These are phyloP conservation scores for Fusarium cyanostomum DNA, from an alignment of 2,329 filamentous ascomycete genomes.

Conservation along the genomic window DNA sequence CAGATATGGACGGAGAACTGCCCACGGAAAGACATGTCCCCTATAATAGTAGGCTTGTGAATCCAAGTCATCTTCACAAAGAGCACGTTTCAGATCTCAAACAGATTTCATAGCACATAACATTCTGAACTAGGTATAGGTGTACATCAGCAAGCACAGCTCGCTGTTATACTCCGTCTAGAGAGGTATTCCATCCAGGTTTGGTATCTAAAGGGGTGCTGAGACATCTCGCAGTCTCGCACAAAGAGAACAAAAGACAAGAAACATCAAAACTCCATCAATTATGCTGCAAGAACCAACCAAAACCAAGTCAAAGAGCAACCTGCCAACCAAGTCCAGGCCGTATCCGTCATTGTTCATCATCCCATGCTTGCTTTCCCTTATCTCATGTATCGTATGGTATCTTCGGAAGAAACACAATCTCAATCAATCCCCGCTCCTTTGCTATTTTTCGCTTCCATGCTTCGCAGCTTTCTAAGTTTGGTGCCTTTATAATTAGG, in stretches of 20 bases:
- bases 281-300: background rate
- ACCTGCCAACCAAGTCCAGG: conserved; percentile 6
- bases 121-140: conserved; percentile 27
- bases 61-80: no score
- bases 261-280: conserved; percentile 10
- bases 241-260: conserved; percentile 9
- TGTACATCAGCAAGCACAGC: conserved; percentile 27
- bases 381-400: conserved; percentile 21
- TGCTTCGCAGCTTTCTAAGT: background rate
- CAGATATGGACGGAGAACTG: no score
- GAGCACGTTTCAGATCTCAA: no score
- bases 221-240: conserved; percentile 16
- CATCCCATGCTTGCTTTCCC: conserved; percentile 1
- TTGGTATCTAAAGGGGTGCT: conserved; percentile 38
- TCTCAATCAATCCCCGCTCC: background rate
- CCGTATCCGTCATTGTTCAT: conserved; percentile 17
- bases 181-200: conserved; percentile 32
- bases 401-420: conserved; percentile 25
- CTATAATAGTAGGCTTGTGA: no score
- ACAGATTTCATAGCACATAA: background rate
- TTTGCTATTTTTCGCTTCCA: conserved; percentile 7
- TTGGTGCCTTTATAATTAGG: background rate
- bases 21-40: no score
- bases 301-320: conserved; percentile 7
- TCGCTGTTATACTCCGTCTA: conserved; percentile 24